These are phyloP conservation scores for Aspergillus quadricinctus DNA, from an alignment of 2,329 filamentous ascomycete genomes.

Conservation along the genomic window DNA sequence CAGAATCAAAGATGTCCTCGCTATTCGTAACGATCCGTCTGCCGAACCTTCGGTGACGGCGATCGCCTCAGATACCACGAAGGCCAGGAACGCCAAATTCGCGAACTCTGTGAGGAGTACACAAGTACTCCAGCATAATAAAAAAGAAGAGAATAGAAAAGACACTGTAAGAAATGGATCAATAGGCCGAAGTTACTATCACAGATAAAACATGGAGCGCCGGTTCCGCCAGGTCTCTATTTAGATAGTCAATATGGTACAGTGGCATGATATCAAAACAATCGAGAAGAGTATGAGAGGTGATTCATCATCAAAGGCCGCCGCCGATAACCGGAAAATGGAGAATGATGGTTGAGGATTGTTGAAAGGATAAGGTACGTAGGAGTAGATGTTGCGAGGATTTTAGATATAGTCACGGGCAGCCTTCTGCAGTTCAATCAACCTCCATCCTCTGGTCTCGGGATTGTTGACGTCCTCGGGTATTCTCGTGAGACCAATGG, in stretches of 20 bases:
- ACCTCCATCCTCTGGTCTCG: constrained; percentile 91
- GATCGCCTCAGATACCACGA: neutral
- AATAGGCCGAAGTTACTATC: constrained; percentile 20
- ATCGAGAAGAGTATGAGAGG: constrained; percentile 18
- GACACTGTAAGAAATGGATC: constrained; percentile 13
- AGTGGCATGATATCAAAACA: constrained; percentile 30
- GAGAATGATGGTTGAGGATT: neutral
- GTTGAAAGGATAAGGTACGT: constrained; percentile 3
- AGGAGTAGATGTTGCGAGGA: neutral
- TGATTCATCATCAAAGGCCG: constrained; percentile 20
- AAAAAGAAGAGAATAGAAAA: constrained; percentile 10
- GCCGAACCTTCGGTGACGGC: neutral
- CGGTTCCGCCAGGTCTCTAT: constrained; percentile 34
- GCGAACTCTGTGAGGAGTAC: constrained; percentile 5
- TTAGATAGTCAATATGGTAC: constrained; percentile 37
- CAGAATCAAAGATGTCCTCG: neutral
- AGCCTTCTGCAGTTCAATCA: constrained; percentile 99
- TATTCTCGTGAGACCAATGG: constrained; percentile 89
- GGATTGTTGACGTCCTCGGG: constrained; percentile 96
- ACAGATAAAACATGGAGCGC: constrained; percentile 27
- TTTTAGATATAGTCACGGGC: constrained; percentile 78
- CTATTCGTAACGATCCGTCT: neutral
- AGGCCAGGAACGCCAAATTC: constrained; percentile 3
- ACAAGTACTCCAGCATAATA: constrained; percentile 16
- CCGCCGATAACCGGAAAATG: constrained; percentile 13